Percentiles rank a stretch among this genome's conserved stretches.
phyloP scores from a whole-genome alignment of 2,329 filamentous ascomycete genomes.

The Colletotrichum caudatum region DNA sequence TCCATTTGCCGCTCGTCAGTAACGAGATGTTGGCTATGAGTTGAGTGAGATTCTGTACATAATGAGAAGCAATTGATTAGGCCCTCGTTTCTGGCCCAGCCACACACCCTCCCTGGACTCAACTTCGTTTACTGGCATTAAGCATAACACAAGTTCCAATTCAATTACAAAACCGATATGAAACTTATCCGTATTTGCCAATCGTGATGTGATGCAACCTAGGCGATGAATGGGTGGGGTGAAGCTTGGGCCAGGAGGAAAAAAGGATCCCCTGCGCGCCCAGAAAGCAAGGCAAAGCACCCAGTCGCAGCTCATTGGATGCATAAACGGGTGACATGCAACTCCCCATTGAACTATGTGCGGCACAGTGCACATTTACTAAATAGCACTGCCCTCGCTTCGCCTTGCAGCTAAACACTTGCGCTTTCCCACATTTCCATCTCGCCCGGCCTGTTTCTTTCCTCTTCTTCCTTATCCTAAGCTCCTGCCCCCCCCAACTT shows the following conservation, averaged over 20 bases:
- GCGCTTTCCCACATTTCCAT: slow-evolving; percentile 28
- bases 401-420: slow-evolving; percentile 30
- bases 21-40: background rate
- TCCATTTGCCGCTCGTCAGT: background rate
- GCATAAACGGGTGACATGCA: slow-evolving; percentile 33
- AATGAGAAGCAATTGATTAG: background rate
- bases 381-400: slow-evolving; percentile 16
- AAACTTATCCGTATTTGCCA: slow-evolving; percentile 24
- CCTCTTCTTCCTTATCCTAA: slow-evolving; percentile 41
- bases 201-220: slow-evolving; percentile 17
- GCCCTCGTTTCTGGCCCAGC: background rate
- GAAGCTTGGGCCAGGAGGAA: slow-evolving; percentile 9
- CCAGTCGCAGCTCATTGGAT: slow-evolving; percentile 14
- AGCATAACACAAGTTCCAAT: slow-evolving; percentile 4
- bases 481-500: slow-evolving; percentile 9
- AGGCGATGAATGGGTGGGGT: background rate
- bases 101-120: background rate
- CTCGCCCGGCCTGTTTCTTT: slow-evolving; percentile 13
- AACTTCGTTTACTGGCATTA: slow-evolving; percentile 24
- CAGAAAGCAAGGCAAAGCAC: background rate
- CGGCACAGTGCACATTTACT: background rate
- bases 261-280: background rate
- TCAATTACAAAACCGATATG: slow-evolving; percentile 27
- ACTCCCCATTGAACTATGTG: slow-evolving; percentile 13
- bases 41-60: background rate